phyloP scores from a whole-genome alignment of 2,329 filamentous ascomycete species.

The Coniochaeta prunicola region DNA sequence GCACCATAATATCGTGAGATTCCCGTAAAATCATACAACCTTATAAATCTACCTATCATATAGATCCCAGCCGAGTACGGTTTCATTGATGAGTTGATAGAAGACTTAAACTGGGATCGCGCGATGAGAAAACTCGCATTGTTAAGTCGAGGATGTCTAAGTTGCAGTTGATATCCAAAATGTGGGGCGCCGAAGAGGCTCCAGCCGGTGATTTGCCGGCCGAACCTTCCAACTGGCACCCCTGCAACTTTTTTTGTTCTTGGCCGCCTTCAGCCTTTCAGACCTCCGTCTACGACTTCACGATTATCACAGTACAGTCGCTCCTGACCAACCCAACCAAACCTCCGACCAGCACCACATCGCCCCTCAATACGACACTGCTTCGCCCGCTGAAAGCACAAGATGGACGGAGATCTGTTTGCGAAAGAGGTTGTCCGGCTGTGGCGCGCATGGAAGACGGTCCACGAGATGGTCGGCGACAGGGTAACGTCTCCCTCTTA shows the following conservation, averaged over 20 bases:
- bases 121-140: too few species aligned
- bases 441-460: constrained; percentile 90
- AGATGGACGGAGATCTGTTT: constrained; percentile 35
- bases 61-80: too few species aligned
- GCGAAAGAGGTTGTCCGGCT: constrained; percentile 56
- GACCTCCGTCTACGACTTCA: neutral
- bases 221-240: neutral
- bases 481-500: constrained; percentile 47
- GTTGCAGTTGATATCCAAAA: neutral
- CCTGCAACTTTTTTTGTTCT: constrained; percentile 4
- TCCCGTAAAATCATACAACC: too few species aligned
- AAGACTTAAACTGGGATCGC: too few species aligned
- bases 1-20: too few species aligned
- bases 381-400: constrained; percentile 5
- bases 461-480: constrained; percentile 91
- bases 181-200: neutral
- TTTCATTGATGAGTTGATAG: too few species aligned
- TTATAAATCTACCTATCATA: too few species aligned
- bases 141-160: neutral
- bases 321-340: neutral
- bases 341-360: neutral
- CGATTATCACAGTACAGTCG: too few species aligned
- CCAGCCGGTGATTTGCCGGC: neutral
- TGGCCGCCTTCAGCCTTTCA: constrained; percentile 2
- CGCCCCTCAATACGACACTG: neutral